phyloP scores from a whole-genome alignment of 2,329 filamentous ascomycete genomes.

The Colletotrichum orchidophilum region DNA sequence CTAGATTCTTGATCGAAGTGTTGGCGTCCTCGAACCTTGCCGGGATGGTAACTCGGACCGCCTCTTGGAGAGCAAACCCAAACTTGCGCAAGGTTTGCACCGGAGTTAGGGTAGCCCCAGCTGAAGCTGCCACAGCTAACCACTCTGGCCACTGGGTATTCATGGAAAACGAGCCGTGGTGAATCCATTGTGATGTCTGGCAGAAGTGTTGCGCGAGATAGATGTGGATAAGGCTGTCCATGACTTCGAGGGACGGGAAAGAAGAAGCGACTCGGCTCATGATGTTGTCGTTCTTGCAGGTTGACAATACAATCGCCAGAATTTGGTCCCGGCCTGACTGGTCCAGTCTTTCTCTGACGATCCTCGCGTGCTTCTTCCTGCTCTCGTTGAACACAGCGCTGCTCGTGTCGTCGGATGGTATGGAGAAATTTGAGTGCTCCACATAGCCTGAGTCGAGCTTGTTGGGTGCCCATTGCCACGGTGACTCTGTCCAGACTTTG shows the following conservation, averaged over 20 bases:
- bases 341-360: slow-evolving; percentile 55
- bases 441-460: slow-evolving; percentile 54
- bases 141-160: slow-evolving; percentile 67
- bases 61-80: slow-evolving; percentile 64
- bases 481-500: slow-evolving; percentile 59
- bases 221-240: slow-evolving; percentile 70
- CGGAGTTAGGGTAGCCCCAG: slow-evolving; percentile 68
- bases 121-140: slow-evolving; percentile 66
- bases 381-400: slow-evolving; percentile 50
- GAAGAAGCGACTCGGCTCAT: slow-evolving; percentile 64
- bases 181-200: slow-evolving; percentile 68
- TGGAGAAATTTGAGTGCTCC: slow-evolving; percentile 56
- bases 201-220: slow-evolving; percentile 66
- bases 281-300: slow-evolving; percentile 60
- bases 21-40: slow-evolving; percentile 59
- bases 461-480: slow-evolving; percentile 60
- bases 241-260: slow-evolving; percentile 68
- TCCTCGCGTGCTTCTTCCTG: slow-evolving; percentile 48
- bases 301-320: slow-evolving; percentile 70
- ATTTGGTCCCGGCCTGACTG: slow-evolving; percentile 66
- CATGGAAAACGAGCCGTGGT: slow-evolving; percentile 67
- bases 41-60: slow-evolving; percentile 50
- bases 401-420: slow-evolving; percentile 50
- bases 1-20: slow-evolving; percentile 54
- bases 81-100: slow-evolving; percentile 68